Base-by-base conservation (phyloP, 768 basidiomycete species). In the Hygrophorus pudorinus region DNA sequence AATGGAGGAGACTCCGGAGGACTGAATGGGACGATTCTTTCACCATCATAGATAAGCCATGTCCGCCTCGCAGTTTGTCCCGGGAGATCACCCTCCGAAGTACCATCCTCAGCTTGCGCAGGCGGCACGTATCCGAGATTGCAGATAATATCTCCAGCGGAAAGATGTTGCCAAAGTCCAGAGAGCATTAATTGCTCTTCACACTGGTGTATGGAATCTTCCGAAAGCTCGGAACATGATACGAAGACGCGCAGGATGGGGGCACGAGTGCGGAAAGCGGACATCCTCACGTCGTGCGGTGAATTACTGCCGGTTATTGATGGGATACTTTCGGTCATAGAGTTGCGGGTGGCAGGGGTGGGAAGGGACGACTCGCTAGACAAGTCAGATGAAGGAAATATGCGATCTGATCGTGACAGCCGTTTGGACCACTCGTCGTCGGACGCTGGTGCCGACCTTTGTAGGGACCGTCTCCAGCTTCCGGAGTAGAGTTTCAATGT, bases 1-100 rank as follows among this genome's bases (percentile, higher is more conserved):
- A 85, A 56, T 1, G 78, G 75, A 3, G 79, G 62, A 2, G 78
- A 59, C 3, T 68, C 65, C 2, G 79, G 76, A 1, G 79, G 79
- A 27, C 59, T 64, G 59, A 78, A 86, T 0, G 80, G 78, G 18
- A 77, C 62, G 27, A 90, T 75, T 18, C 60, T 56, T 14, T 67
- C 51, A 4, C 86, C 87, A 48, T 83, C 74, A 56, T 76, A 90
- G n/a, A 90, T 51, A 14, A 90, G 68, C 87, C 87, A 90, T 35
- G 70, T 72, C 30, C 42, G 53, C 41, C 42, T 50, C 31, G 42
- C 28, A 44, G 33, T 35, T 16, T 21, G 41, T 12, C 17, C 17
- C 11, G 31, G 5, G n/a, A 28, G 39, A 11, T 9, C 32, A 2
- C 10, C 14, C 17, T 50, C 46, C 16, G 53, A 53, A 34, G 51